Evolutionary conservation across 306 rosid species (phyloP).

Genomic region (Citrullus amarus): DNA sequence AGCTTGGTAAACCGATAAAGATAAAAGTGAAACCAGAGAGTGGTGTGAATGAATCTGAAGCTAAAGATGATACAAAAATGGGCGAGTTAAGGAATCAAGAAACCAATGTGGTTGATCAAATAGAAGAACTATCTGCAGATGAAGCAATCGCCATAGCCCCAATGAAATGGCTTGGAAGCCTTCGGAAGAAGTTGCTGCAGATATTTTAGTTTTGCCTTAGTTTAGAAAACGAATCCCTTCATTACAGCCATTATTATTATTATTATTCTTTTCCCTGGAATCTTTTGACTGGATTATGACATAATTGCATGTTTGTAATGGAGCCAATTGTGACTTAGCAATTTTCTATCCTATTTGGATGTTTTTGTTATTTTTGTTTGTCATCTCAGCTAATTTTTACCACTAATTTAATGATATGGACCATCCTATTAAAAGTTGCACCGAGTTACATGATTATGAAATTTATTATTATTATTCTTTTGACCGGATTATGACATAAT

Average conservation of each 20-base stretch:
- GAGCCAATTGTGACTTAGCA: too few species aligned
- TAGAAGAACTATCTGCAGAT: conserved; percentile 6
- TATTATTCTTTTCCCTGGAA: too few species aligned
- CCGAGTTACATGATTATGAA: too few species aligned
- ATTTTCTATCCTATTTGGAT: too few species aligned
- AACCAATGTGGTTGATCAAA: conserved; percentile 19
- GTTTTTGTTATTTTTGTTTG: too few species aligned
- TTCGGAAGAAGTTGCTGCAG: conserved; percentile 22
- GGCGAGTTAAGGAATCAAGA: conserved; percentile 10
- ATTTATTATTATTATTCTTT: too few species aligned
- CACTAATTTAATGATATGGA: too few species aligned
- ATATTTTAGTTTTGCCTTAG: conserved; percentile 11
- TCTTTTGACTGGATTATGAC: not conserved
- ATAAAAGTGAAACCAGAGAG: conserved; percentile 60
- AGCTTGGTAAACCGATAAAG: conserved; percentile 86
- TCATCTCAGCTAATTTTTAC: too few species aligned
- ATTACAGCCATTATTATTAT: not conserved
- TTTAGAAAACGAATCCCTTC: not conserved
- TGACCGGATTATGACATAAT: too few species aligned
- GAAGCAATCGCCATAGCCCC: conserved; percentile 9
- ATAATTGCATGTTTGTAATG: too few species aligned
- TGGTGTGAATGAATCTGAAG: conserved; percentile 12
- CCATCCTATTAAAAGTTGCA: too few species aligned
- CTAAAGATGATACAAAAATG: conserved; percentile 17
- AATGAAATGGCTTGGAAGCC: conserved; percentile 22